A percentile compares a stretch with the other conserved stretches of the same genome.
Conservation (phyloP, 345 rosid genomes). For the Murraya koenigii region DNA sequence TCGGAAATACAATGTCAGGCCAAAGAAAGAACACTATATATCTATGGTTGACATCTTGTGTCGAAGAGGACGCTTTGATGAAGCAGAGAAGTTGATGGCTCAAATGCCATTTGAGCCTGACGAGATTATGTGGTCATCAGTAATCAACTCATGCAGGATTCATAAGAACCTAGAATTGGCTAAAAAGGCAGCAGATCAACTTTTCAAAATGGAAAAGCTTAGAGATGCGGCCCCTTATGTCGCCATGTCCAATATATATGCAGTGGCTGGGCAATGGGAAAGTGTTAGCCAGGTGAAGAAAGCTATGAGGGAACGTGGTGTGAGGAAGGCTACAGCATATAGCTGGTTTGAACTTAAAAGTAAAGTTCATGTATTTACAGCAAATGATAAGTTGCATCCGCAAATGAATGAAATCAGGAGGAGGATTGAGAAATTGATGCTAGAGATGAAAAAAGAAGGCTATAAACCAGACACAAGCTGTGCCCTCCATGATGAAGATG, state of each 20-base stretch:
- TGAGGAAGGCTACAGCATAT: constrained; percentile 62
- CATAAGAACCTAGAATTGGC: constrained; percentile 75
- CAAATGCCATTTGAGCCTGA: constrained; percentile 78
- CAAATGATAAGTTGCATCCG: constrained; percentile 64
- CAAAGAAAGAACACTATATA: constrained; percentile 66
- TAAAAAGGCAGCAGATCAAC: constrained; percentile 57
- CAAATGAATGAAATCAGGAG: constrained; percentile 45
- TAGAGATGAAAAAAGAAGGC: constrained; percentile 65
- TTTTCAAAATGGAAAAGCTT: constrained; percentile 66
- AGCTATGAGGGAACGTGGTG: constrained; percentile 77
- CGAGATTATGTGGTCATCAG: constrained; percentile 83
- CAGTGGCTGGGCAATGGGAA: constrained; percentile 72
- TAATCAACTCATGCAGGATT: constrained; percentile 84
- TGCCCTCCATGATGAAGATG: constrained; percentile 64
- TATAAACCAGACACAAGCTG: constrained; percentile 72
- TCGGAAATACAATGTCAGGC: constrained; percentile 45
- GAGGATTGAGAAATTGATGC: constrained; percentile 49
- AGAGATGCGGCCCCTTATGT: constrained; percentile 84
- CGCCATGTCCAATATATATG: constrained; percentile 81
- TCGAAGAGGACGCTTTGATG: constrained; percentile 57
- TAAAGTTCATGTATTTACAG: constrained; percentile 56
- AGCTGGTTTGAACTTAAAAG: constrained; percentile 88
- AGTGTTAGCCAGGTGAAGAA: constrained; percentile 62
- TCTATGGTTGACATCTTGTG: constrained; percentile 70
- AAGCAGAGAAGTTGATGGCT: constrained; percentile 65